Percentiles rank a stretch among this genome's conserved stretches.
Evolutionary conservation across 495 filamentous ascomycete species (phyloP).

Genomic region (Hyaloscypha variabilis): DNA sequence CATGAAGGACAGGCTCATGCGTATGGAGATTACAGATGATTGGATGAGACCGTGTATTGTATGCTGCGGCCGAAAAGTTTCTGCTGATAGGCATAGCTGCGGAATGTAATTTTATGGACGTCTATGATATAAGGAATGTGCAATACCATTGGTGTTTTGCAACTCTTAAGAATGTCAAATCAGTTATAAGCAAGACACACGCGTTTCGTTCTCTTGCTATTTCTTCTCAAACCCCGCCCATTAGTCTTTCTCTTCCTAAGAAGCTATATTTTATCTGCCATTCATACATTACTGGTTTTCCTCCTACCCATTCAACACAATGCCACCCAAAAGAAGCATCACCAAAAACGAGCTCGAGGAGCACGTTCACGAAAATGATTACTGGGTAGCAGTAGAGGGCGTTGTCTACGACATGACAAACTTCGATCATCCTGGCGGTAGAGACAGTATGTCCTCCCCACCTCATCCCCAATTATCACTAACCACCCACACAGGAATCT

Average conservation of each 20-base stretch:
- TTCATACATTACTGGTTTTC: neutral
- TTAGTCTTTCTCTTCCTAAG: neutral
- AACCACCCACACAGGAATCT: too few species aligned
- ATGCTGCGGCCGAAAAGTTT: neutral
- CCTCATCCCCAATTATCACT: too few species aligned
- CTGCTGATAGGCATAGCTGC: neutral
- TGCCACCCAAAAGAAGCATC: neutral
- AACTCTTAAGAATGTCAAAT: neutral
- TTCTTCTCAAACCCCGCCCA: neutral
- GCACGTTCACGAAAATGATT: too few species aligned
- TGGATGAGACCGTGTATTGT: neutral
- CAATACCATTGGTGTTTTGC: neutral
- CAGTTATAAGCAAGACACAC: neutral
- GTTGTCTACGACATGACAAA: too few species aligned
- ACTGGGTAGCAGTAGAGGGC: too few species aligned
- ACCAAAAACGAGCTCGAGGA: neutral
- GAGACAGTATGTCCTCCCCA: too few species aligned
- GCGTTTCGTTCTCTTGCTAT: neutral
- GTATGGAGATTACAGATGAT: neutral
- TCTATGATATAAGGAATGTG: constrained; percentile 3
- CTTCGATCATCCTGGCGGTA: too few species aligned
- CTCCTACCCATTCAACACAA: neutral
- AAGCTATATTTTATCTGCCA: neutral
- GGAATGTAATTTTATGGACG: constrained; percentile 5
- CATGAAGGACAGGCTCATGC: constrained; percentile 15